Evolutionary conservation across 1,139 yeast genomes (phyloP).

Genomic region (Ogataea hybrid): DNA sequence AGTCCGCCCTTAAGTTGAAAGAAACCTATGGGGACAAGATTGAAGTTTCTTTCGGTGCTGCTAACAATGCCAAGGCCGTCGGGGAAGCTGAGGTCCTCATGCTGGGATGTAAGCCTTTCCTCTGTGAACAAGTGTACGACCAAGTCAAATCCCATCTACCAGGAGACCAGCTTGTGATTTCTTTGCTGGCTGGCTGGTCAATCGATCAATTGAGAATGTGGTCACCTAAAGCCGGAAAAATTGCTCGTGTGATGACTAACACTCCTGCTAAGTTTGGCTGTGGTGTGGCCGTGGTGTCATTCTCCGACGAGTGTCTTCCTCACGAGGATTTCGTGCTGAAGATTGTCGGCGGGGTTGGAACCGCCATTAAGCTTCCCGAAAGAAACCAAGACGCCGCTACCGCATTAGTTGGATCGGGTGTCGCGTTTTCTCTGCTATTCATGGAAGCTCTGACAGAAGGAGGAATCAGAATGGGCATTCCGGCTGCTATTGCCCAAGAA

Average conservation of each 20-base stretch:
- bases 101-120: slow-evolving; percentile 83
- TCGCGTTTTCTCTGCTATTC: slow-evolving; percentile 88
- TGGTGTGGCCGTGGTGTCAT: slow-evolving; percentile 89
- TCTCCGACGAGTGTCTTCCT: slow-evolving; percentile 48
- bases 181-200: slow-evolving; percentile 91
- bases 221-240: slow-evolving; percentile 39
- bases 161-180: slow-evolving; percentile 59
- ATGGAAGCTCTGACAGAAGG: slow-evolving; percentile 94
- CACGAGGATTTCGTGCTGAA: slow-evolving; percentile 55
- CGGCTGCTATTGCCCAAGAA: slow-evolving; percentile 75
- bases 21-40: slow-evolving; percentile 45
- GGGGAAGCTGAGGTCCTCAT: slow-evolving; percentile 65
- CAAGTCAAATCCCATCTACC: slow-evolving; percentile 37
- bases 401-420: slow-evolving; percentile 93
- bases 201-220: slow-evolving; percentile 60
- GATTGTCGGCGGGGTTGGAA: slow-evolving; percentile 63
- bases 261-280: slow-evolving; percentile 92
- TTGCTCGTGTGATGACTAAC: slow-evolving; percentile 96
- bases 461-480: slow-evolving; percentile 93
- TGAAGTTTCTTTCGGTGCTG: slow-evolving; percentile 51
- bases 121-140: slow-evolving; percentile 58
- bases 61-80: slow-evolving; percentile 56
- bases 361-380: slow-evolving; percentile 74
- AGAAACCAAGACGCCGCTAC: slow-evolving; percentile 97
- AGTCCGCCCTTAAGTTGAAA: slow-evolving; percentile 46